Percentiles rank a stretch among this genome's conserved stretches.
phyloP scores from a whole-genome alignment of 108 stramenopile species.

The Licmophora abbreviata region DNA sequence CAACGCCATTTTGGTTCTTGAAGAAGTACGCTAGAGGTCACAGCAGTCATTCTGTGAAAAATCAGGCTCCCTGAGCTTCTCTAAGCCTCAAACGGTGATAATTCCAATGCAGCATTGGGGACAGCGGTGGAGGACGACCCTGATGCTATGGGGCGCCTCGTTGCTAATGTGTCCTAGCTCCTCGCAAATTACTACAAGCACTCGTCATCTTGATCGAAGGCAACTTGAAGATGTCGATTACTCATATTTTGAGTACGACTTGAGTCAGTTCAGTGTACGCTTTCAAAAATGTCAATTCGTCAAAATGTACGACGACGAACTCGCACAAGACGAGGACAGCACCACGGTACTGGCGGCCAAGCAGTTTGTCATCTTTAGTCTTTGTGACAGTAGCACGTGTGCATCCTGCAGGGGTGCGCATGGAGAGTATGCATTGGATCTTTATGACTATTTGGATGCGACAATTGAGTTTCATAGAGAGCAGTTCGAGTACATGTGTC shows the following conservation, averaged over 20 bases:
- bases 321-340: constrained; percentile 31
- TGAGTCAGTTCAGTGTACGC: constrained; percentile 51
- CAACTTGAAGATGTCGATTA: background rate
- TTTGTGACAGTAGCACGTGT: constrained; percentile 53
- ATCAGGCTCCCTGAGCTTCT: too few relatives aligned
- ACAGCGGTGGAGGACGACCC: background rate
- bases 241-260: constrained; percentile 25
- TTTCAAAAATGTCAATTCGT: constrained; percentile 79
- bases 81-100: too few relatives aligned
- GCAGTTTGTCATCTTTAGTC: constrained; percentile 64
- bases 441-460: constrained; percentile 49
- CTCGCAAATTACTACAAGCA: too few relatives aligned
- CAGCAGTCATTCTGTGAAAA: too few relatives aligned
- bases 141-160: background rate
- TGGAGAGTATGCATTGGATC: constrained; percentile 62
- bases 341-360: constrained; percentile 40
- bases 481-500: constrained; percentile 49
- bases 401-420: constrained; percentile 21
- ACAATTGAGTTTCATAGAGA: constrained; percentile 41
- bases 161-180: background rate
- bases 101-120: background rate
- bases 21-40: too few relatives aligned
- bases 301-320: constrained; percentile 46
- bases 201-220: too few relatives aligned
- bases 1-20: too few relatives aligned